Base-by-base conservation (phyloP, 1,284 basidiomycete species). In the Ceratobasidium sp. region DNA sequence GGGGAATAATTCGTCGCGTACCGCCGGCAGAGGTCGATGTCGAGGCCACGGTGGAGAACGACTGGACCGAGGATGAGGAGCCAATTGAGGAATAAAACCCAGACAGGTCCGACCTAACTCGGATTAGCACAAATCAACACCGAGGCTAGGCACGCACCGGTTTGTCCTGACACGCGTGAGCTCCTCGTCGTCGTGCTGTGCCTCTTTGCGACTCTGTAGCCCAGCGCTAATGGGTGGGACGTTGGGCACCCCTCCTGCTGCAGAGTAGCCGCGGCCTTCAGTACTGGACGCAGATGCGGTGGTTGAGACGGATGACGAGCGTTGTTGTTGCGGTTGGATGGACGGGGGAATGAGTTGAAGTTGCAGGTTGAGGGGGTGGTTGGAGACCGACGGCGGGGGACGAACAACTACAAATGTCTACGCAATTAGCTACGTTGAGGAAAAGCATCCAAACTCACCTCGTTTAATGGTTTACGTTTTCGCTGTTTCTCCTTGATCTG, bases 331-430 rank as follows among this genome's bases (percentile, higher is more conserved):
- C 17, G 12, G 67, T 31, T 57, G 56, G n/a, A 40, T 38, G 27
- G 34, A 71, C 17, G 68, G 71, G 69, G 90, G 90, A 8, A 97
- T 90, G 34, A 98, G 87, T 78, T 98, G 96, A 5, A 98, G 89
- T 77, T 98, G 96, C 0, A 98, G 84, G 77, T 96, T 97, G 55
- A 96, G 83, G 0, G 94, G 93, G 74, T 97, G 94, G 73, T 91
- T 92, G 20, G 87, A 84, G 76, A 89, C 89, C 15, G 89, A 86
- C 0, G 94, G 91, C 0, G 93, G 93, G 0, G 92, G 92, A 58
- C 92, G 86, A 52, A 94, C 92, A 74, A 93, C 86, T 70, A 92
- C 89, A 78, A 93, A 94, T 0, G 90, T 92, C 92, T 95, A 31
- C 8, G 5, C 20, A 27, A 54, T 34, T 32, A 34, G 52, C 12